These are phyloP conservation scores for Penicillium silybi DNA, from an alignment of 495 filamentous ascomycete genomes.

Conservation along the genomic window DNA sequence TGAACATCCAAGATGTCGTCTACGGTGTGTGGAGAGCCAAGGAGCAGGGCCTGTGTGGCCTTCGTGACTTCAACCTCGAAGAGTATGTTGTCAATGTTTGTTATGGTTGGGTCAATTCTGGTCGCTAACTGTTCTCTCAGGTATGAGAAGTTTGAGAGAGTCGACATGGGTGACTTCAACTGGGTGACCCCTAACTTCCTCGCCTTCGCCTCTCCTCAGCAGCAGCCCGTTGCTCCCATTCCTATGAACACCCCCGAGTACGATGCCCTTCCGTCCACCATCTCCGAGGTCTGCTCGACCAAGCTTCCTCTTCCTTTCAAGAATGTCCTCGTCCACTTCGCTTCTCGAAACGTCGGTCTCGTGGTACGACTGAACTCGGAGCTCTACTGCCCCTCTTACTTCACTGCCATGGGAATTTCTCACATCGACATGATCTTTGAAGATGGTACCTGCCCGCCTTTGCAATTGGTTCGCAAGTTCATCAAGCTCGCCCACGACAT, in stretches of 20 bases:
- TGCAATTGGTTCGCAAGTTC: conserved; percentile 83
- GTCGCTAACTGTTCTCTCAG: conserved; percentile 37
- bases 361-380: conserved; percentile 95
- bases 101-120: not conserved
- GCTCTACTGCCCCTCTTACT: conserved; percentile 92
- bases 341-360: conserved; percentile 78
- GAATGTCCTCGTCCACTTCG: conserved; percentile 89
- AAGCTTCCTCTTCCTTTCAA: conserved; percentile 80
- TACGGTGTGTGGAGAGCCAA: conserved; percentile 99
- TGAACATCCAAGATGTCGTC: conserved; percentile 94
- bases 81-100: conserved; percentile 55
- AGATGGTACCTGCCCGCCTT: conserved; percentile 89
- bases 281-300: conserved; percentile 59
- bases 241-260: conserved; percentile 66
- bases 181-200: conserved; percentile 95
- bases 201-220: conserved; percentile 93
- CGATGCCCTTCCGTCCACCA: conserved; percentile 62
- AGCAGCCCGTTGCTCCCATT: conserved; percentile 66
- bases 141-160: conserved; percentile 89
- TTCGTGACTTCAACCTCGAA: conserved; percentile 88
- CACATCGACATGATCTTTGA: conserved; percentile 99
- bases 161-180: conserved; percentile 99
- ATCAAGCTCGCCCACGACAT: conserved; percentile 92
- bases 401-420: conserved; percentile 88
- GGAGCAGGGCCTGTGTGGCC: conserved; percentile 79